Base-by-base conservation (phyloP, 495 filamentous ascomycete genomes). In the Niebla homalea region DNA sequence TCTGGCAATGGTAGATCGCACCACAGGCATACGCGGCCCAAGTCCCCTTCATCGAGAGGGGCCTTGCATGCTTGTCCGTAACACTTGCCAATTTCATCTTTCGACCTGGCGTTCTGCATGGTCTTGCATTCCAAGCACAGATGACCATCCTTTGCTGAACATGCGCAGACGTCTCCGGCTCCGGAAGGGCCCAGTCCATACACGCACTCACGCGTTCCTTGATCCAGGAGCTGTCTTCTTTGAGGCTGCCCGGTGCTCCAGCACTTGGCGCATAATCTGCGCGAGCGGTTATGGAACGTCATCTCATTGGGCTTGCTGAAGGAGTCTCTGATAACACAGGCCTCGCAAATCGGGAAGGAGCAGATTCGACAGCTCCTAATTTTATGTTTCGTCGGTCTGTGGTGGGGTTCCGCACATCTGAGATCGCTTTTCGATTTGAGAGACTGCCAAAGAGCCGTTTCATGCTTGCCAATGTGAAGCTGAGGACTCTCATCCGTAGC, bases 281-380 rank as follows among this genome's bases (percentile, higher is more conserved):
- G 51, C 3, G 43, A 54, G 36, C 59, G 58, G 43, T 50, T 55
- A 26, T 35, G 39, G 26, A 59, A 59, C 19, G 58, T 60, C 4
- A 52, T 54, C 14, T 56, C 57, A 36, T 58, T 38, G 35, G 44
- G 45, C 37, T 56, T 59, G 11, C 36, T 52, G 40, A 60, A 60
- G 8, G 56, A 58, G 18, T 40, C 57, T 43, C 55, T 56, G 40
- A 63, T 57, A 14, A 63, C 49, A 29, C 60, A 63, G 29, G 51
- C 57, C 35, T 63, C 60, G 43, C 60, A 63, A 18, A 62, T 43
- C 18, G 60, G 60, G 40, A 57, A 55, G n/a, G 57, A 59, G 41
- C 60, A 63, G 40, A 55, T 48, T 10, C 55, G 56, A 36, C 60
- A 63, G 37, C 54, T 41, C 20, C 49, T 40, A 19, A 52, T 39